Evolutionary conservation across 1,139 yeast genomes (phyloP).

Genomic region (Yamadazyma friedrichii): DNA sequence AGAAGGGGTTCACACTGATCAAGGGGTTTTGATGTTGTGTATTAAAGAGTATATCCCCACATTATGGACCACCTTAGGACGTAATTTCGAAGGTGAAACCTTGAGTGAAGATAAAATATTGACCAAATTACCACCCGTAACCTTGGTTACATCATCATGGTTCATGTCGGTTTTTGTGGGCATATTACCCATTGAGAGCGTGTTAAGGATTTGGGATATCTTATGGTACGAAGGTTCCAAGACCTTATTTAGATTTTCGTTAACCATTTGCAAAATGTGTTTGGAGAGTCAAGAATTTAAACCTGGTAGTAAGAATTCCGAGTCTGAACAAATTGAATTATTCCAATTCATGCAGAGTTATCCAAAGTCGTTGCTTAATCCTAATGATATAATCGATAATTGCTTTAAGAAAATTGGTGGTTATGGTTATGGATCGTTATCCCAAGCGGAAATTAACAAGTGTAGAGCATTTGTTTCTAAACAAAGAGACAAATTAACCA

Average conservation of each 20-base stretch:
- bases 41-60: constrained; percentile 80
- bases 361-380: constrained; percentile 74
- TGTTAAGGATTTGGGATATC: constrained; percentile 91
- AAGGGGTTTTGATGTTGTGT: constrained; percentile 89
- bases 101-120: constrained; percentile 61
- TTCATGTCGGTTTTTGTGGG: constrained; percentile 95
- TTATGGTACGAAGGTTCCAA: constrained; percentile 90
- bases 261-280: constrained; percentile 77
- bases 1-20: constrained; percentile 94
- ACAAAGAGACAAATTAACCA: constrained; percentile 48
- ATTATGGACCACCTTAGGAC: constrained; percentile 63
- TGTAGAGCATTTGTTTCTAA: constrained; percentile 76
- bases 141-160: constrained; percentile 95
- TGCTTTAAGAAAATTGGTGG: constrained; percentile 77
- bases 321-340: constrained; percentile 74
- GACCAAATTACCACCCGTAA: constrained; percentile 80
- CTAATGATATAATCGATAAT: constrained; percentile 64
- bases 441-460: constrained; percentile 77
- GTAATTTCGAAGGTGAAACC: constrained; percentile 40
- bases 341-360: constrained; percentile 83
- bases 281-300: constrained; percentile 57
- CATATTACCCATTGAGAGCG: constrained; percentile 81
- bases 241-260: constrained; percentile 76
- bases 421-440: constrained; percentile 62
- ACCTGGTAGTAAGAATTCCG: constrained; percentile 17